Base-by-base conservation (phyloP, 2,329 filamentous ascomycete genomes). In the Ophiocordyceps camponoti-rufipedis region DNA sequence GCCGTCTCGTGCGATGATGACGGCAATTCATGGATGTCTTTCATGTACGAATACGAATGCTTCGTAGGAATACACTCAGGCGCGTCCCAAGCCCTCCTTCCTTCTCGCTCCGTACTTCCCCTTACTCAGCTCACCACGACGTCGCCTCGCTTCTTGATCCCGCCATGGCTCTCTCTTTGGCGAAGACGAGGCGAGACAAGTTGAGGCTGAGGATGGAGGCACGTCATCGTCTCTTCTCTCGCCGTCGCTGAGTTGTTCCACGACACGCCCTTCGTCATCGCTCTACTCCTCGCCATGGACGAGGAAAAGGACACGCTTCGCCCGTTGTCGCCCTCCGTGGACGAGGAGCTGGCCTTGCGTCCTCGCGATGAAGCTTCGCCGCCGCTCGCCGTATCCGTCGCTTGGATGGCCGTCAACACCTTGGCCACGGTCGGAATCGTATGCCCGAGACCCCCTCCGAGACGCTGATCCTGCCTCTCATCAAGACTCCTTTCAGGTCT, bases 341-440 rank as follows among this genome's bases (percentile, higher is more conserved):
- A 39, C 7, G 43, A 40, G 11, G 19, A 38, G 33, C 29, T 31
- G 9, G 29, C 9, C 29, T 31, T 31, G 29, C 5, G 35, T 16
- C 35, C 16, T 9, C 35, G 13, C 6, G n/a, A 18, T 4, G 5
- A 10, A 11, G n/a, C 35, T 10, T 19, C 35, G 16, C 6, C 31
- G 14, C 5, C n/a, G 35, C 35, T 44, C 28, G 12, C 23, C 7
- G 28, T 29, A 3, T 28, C 40, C 7, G 28, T 47, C n/a, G 57
- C 69, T 45, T 80, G 76, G 75, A 78, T 78, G 60, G 52, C 62
- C 39, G 64, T 79, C 53, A 80, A 80, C 55, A 79, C 74, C 14
- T 48, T 79, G 49, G 74, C 76, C 3, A 80, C 76, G 1, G 72
- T 80, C 47, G 72, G 72, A 42, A 80, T 80, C 54, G 75, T 78